phyloP scores from a whole-genome alignment of 129 eudicot genomes.

The Rutidosis leptorrhynchoides region DNA sequence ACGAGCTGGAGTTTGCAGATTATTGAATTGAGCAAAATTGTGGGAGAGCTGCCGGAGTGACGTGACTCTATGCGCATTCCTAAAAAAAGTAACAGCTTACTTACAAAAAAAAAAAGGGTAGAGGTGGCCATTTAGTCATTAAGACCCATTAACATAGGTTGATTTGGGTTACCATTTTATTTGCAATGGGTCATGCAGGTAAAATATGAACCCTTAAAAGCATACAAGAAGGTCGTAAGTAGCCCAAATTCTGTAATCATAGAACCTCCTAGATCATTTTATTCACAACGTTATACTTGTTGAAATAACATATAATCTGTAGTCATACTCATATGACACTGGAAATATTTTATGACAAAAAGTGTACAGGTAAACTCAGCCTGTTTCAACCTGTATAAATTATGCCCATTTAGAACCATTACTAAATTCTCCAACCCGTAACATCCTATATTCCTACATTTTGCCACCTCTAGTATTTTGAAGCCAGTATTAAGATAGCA shows the following conservation, averaged over 20 bases:
- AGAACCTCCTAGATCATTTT: background rate
- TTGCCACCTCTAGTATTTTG: background rate
- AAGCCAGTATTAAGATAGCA: background rate
- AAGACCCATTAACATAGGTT: background rate
- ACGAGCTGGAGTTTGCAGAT: conserved; percentile 65
- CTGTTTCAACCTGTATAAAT: background rate
- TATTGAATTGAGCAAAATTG: conserved; percentile 80
- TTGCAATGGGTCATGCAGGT: background rate
- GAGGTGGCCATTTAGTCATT: background rate
- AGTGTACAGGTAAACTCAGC: background rate
- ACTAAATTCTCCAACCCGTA: background rate
- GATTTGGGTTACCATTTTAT: background rate
- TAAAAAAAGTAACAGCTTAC: conserved; percentile 24
- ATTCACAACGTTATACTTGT: background rate
- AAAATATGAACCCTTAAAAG: background rate
- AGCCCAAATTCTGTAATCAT: background rate
- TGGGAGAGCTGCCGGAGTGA: conserved; percentile 81
- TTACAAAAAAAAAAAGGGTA: background rate
- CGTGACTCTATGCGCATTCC: conserved; percentile 56
- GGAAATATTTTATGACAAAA: background rate
- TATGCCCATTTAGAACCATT: background rate
- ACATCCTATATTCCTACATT: background rate
- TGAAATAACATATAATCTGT: background rate
- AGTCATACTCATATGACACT: background rate
- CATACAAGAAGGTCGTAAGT: background rate